Conservation (phyloP, 805 yeast genomes). For the Suhomyces kilbournensis region DNA sequence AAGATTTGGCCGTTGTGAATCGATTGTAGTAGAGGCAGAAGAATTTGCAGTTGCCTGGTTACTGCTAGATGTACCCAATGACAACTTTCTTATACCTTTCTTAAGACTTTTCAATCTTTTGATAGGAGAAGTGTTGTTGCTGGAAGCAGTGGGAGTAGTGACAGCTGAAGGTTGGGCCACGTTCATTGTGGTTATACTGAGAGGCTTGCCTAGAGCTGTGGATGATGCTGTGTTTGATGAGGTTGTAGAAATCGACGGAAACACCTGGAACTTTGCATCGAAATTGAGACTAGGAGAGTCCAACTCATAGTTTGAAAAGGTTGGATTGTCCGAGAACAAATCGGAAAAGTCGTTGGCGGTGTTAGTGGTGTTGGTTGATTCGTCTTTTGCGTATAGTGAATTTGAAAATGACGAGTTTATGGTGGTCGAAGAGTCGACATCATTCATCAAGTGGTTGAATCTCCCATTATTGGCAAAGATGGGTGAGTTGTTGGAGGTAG, state of each 20-base stretch:
- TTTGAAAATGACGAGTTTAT: constrained; percentile 9
- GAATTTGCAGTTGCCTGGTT: not conserved
- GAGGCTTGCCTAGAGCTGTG: constrained; percentile 2
- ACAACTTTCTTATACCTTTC: constrained; percentile 37
- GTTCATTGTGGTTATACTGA: not conserved
- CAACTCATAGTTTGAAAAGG: constrained; percentile 21
- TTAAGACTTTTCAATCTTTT: constrained; percentile 36
- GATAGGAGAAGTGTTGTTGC: constrained; percentile 25
- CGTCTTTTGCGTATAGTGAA: constrained; percentile 2
- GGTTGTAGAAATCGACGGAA: constrained; percentile 10
- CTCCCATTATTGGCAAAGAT: not conserved
- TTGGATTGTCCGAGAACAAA: constrained; percentile 7
- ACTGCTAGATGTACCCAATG: constrained; percentile 14
- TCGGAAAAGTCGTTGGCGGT: constrained; percentile 7
- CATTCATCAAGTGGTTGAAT: constrained; percentile 9
- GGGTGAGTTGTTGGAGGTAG: constrained; percentile 4
- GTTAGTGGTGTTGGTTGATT: not conserved
- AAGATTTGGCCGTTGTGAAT: constrained; percentile 9
- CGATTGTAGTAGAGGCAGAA: not conserved
- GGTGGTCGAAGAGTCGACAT: constrained; percentile 10
- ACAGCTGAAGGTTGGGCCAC: not conserved
- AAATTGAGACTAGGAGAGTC: constrained; percentile 23
- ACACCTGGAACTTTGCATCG: constrained; percentile 14
- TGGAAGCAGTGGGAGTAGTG: not conserved
- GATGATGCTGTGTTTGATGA: constrained; percentile 1